These are phyloP conservation scores for Camillea tinctor DNA, from an alignment of 2,329 filamentous ascomycete species.

Conservation along the genomic window DNA sequence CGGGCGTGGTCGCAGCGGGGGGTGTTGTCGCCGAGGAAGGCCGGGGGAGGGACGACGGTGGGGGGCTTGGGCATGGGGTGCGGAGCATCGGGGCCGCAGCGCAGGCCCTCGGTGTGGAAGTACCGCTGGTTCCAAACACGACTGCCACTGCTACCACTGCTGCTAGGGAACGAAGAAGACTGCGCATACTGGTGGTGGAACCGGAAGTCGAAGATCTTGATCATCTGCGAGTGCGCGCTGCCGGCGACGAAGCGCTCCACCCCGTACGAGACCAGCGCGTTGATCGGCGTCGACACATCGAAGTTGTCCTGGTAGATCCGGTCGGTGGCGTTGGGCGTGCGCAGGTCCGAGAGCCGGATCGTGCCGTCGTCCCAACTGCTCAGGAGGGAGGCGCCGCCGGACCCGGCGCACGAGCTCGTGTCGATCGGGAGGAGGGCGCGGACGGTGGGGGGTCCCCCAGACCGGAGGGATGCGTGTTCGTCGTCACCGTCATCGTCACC, in stretches of 20 bases:
- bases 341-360: conserved; percentile 49
- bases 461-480: conserved; percentile 25
- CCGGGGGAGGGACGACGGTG: conserved; percentile 17
- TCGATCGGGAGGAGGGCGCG: conserved; percentile 47
- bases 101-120: conserved; percentile 46
- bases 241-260: conserved; percentile 51
- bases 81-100: conserved; percentile 41
- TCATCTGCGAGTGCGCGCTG: conserved; percentile 40
- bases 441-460: conserved; percentile 37
- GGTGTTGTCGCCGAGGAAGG: conserved; percentile 10
- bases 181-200: conserved; percentile 17
- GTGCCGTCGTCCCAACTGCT: conserved; percentile 55
- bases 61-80: conserved; percentile 33
- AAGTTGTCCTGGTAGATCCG: conserved; percentile 53
- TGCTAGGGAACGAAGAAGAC: no score
- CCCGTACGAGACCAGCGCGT: conserved; percentile 49
- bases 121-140: conserved; percentile 36
- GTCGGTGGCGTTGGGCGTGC: conserved; percentile 47
- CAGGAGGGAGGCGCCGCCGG: conserved; percentile 43
- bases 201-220: conserved; percentile 56
- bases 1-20: conserved; percentile 35
- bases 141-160: no score
- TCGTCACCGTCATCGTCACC: no score
- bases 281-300: conserved; percentile 44
- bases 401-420: conserved; percentile 29